Base-by-base conservation (phyloP, 257 asterid species). In the Datura wrightii region DNA sequence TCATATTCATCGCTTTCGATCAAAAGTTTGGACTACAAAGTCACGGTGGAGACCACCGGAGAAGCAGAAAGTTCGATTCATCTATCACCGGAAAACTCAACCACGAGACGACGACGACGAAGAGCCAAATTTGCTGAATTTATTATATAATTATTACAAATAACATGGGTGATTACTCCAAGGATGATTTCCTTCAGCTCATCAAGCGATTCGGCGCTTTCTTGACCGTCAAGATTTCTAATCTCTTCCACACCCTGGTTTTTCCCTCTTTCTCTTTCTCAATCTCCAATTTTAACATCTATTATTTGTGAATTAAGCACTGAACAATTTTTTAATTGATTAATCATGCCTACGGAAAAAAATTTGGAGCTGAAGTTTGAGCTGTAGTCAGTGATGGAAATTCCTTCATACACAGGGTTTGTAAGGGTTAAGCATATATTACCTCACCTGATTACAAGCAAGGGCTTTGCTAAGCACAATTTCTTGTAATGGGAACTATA, bases 191-290 rank as follows among this genome's bases (percentile, higher is more conserved):
- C 63, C 62, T 90, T 87, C 96, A 88, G 86, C 87, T 93, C 87
- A 83, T 91, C 91, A 93, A 90, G 93, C 94, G 97, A 41, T 76
- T 89, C 46, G 92, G 94, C 71, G 85, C 91, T 79, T 91, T 92
- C 74, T 87, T 91, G 84, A 79, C 93, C 82, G 42, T 85, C 89
- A 92, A 90, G 90, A 80, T 93, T 79, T 90, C 96, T 83, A 89
- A 85, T 90, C 88, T 92, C 71, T 71, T 89, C 79, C 89, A 87
- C 41, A 86, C 83, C 15, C 84, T 93, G 93, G 97, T 93, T 78
- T 50, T 53, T 79, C 42, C 42, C 82, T 55, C 59, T 63, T 59
- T 70, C 5, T 88, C 56, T 81, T 62, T 31, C 46, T 10, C 41
- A 13, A 31, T 76, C 62, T 76, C 58, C 80, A 50, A 34, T 76